Conservation (phyloP, 768 basidiomycete species). For the Baorangia bicolor region DNA sequence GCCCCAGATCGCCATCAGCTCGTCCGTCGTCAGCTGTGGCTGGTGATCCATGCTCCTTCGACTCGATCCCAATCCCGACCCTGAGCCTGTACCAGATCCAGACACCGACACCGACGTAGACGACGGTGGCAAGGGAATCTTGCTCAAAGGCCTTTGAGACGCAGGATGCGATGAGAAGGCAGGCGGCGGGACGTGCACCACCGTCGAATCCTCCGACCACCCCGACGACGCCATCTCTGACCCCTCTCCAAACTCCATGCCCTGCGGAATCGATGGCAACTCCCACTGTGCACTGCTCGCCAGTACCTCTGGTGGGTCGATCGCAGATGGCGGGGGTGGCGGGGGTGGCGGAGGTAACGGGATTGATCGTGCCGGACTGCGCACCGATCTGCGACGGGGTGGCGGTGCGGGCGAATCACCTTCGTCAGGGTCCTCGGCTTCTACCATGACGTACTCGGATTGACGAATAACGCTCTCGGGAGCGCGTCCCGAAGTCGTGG, state of each 20-base stretch:
- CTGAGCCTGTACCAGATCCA: neutral
- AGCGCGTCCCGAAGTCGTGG: neutral
- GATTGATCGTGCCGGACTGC: conserved; percentile 19
- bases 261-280: conserved; percentile 56
- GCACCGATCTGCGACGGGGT: conserved; percentile 41
- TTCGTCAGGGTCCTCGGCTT: conserved; percentile 43
- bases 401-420: conserved; percentile 33
- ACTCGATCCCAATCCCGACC: neutral
- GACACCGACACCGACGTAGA: conserved; percentile 7
- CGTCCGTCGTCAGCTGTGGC: conserved; percentile 51
- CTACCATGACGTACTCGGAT: conserved; percentile 65
- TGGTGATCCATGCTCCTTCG: conserved; percentile 27
- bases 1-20: conserved; percentile 68
- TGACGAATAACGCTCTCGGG: conserved; percentile 21
- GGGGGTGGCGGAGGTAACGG: conserved; percentile 39
- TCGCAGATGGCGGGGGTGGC: conserved; percentile 41
- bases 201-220: conserved; percentile 60
- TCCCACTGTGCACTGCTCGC: conserved; percentile 61
- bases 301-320: conserved; percentile 32
- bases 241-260: conserved; percentile 49
- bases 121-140: conserved; percentile 1
- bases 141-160: conserved; percentile 9
- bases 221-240: conserved; percentile 49
- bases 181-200: conserved; percentile 30
- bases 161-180: conserved; percentile 10